Evolutionary conservation across 2,329 filamentous ascomycete genomes (phyloP).

Genomic region (Pseudogymnoascus destructans): DNA sequence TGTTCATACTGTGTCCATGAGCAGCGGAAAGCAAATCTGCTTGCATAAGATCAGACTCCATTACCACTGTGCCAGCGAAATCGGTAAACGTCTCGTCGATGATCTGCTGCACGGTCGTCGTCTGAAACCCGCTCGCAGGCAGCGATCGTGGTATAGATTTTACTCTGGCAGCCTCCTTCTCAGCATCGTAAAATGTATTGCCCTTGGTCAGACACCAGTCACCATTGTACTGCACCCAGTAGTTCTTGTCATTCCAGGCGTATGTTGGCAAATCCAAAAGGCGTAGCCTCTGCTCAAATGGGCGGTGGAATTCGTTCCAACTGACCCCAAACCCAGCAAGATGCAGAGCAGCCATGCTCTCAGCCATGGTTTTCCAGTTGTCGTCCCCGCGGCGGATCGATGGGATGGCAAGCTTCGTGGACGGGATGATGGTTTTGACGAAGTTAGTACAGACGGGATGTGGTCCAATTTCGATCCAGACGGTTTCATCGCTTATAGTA

Average conservation of each 20-base stretch:
- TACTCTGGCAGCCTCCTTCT: constrained; percentile 29
- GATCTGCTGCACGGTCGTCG: constrained; percentile 39
- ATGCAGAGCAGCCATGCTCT: constrained; percentile 48
- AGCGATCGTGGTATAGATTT: constrained; percentile 15
- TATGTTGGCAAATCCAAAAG: constrained; percentile 47
- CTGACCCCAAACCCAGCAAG: constrained; percentile 49
- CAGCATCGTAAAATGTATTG: constrained; percentile 36
- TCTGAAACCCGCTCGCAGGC: constrained; percentile 15
- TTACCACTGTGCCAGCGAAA: constrained; percentile 36
- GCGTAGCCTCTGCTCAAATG: constrained; percentile 39
- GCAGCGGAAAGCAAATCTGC: constrained; percentile 39
- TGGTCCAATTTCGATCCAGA: constrained; percentile 60
- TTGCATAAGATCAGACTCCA: constrained; percentile 40
- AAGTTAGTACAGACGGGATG: constrained; percentile 55
- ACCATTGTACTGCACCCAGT: constrained; percentile 34
- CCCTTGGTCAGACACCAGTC: constrained; percentile 51
- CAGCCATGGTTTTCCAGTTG: constrained; percentile 42
- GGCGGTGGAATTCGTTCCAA: constrained; percentile 45
- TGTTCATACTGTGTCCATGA: constrained; percentile 44
- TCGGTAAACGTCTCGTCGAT: constrained; percentile 39
- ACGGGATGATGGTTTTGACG: constrained; percentile 47
- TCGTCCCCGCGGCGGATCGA: constrained; percentile 43
- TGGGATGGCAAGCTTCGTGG: constrained; percentile 32
- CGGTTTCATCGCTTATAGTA: constrained; percentile 51
- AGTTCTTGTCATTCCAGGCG: constrained; percentile 48